phyloP scores from a whole-genome alignment of 2,329 filamentous ascomycete genomes.

The Nemania sp. region DNA sequence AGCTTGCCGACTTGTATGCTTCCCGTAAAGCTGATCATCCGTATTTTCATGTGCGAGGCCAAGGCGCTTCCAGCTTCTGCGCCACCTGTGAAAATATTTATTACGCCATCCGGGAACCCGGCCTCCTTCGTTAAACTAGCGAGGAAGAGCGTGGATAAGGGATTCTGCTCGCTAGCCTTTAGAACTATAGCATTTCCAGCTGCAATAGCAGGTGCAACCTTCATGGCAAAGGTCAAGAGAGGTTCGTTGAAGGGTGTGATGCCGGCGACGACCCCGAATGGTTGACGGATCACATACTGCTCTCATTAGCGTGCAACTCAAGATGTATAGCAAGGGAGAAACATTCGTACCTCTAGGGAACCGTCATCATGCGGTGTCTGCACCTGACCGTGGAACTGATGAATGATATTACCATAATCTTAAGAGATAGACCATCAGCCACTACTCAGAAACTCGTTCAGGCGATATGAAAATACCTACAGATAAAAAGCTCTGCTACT shows the following conservation, averaged over 20 bases:
- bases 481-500: constrained; percentile 33
- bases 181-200: constrained; percentile 73
- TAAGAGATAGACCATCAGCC: background rate
- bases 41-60: constrained; percentile 74
- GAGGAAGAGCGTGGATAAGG: constrained; percentile 71
- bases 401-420: constrained; percentile 37
- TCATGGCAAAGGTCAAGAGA: constrained; percentile 80
- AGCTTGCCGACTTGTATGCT: constrained; percentile 76
- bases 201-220: constrained; percentile 77
- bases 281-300: constrained; percentile 61
- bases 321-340: background rate
- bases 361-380: constrained; percentile 36
- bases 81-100: constrained; percentile 63
- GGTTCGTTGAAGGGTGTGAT: constrained; percentile 90
- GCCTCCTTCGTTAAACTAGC: constrained; percentile 76
- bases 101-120: constrained; percentile 79
- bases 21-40: constrained; percentile 83
- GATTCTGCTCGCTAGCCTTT: constrained; percentile 74
- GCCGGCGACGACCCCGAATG: constrained; percentile 79
- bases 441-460: background rate
- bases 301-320: background rate
- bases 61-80: constrained; percentile 74
- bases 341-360: constrained; percentile 29
- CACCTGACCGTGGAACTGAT: constrained; percentile 35
- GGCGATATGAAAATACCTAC: constrained; percentile 11